Evolutionary conservation across 2,329 filamentous ascomycete species (phyloP).

Genomic region (Trichothecium sympodiale): DNA sequence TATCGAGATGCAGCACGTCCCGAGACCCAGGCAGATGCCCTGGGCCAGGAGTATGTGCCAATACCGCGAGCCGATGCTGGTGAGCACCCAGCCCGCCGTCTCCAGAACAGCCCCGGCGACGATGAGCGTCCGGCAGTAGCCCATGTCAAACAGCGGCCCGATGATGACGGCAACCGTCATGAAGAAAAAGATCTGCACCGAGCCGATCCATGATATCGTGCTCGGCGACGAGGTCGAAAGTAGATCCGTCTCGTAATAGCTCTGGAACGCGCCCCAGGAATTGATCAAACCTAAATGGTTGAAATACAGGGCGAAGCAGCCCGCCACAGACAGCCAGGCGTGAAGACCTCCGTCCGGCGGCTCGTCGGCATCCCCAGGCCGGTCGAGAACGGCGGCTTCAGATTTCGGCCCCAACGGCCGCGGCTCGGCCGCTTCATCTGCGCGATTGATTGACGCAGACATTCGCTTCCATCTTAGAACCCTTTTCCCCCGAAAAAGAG

Average conservation of each 20-base stretch:
- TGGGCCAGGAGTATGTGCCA: conserved; percentile 30
- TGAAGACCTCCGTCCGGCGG: background rate
- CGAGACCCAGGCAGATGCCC: conserved; percentile 25
- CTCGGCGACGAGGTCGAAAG: conserved; percentile 20
- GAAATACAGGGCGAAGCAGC: conserved; percentile 1
- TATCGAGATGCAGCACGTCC: conserved; percentile 22
- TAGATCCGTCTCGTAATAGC: conserved; percentile 27
- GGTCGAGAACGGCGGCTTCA: no score
- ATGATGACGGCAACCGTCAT: conserved; percentile 27
- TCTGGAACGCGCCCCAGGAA: conserved; percentile 34
- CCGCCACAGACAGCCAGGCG: conserved; percentile 2
- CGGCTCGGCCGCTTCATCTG: no score
- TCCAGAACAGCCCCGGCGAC: conserved; percentile 22
- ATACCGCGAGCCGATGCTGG: conserved; percentile 30
- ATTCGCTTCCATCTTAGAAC: no score
- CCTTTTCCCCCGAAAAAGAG: no score
- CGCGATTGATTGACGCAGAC: no score
- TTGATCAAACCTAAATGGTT: conserved; percentile 22
- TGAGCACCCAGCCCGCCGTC: conserved; percentile 31
- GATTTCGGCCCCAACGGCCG: no score
- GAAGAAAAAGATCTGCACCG: conserved; percentile 28
- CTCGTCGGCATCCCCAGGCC: background rate
- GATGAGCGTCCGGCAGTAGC: conserved; percentile 27
- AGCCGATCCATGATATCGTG: conserved; percentile 33
- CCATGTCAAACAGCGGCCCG: conserved; percentile 30